Conservation (phyloP, 768 basidiomycete species). For the Suillus clintonianus region DNA sequence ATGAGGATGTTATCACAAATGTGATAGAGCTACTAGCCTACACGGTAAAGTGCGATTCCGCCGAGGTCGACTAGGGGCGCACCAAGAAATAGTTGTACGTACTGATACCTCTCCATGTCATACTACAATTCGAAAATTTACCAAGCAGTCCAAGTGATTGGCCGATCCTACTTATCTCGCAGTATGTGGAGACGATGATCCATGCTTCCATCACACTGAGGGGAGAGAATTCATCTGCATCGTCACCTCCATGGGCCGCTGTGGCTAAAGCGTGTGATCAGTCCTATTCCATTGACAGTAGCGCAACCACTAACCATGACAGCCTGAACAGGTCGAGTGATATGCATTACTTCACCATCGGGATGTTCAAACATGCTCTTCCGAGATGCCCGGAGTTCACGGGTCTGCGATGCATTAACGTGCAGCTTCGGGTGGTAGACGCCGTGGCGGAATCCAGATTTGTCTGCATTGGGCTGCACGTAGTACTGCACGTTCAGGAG, state of each 20-base stretch:
- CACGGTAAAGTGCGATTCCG: background rate
- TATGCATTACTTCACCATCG: background rate
- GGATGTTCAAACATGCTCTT: background rate
- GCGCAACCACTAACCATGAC: background rate
- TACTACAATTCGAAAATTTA: background rate
- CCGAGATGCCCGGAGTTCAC: background rate
- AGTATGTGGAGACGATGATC: background rate
- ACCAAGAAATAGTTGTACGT: background rate
- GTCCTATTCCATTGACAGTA: background rate
- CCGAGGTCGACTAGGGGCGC: background rate
- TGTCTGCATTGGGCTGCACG: background rate
- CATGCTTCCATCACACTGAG: background rate
- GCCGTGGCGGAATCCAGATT: too few relatives aligned
- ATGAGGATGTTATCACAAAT: background rate
- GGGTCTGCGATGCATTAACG: background rate
- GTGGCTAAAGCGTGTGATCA: background rate
- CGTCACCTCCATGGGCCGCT: background rate
- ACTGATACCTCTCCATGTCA: background rate
- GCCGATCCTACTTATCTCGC: background rate
- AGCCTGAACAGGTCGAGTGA: background rate
- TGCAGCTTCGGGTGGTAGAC: too few relatives aligned
- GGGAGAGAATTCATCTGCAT: background rate
- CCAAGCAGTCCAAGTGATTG: background rate
- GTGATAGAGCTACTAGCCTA: background rate
- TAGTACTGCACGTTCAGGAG: constrained; percentile 1